Base-by-base conservation (phyloP, 345 rosid genomes). In the Eucalyptus caleyi region DNA sequence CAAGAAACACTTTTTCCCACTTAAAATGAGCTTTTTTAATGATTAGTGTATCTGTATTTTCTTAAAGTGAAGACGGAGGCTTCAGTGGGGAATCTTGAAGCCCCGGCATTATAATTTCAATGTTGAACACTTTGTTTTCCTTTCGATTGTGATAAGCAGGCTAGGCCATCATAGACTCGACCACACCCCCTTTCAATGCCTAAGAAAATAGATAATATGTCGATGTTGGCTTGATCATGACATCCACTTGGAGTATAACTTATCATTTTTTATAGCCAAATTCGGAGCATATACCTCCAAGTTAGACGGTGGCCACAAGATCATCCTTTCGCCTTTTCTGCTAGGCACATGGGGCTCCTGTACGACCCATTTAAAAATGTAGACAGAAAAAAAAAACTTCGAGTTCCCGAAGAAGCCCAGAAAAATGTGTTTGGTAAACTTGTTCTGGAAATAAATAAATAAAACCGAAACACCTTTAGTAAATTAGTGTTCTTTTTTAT, bases 351-450 rank as follows among this genome's bases (percentile, higher is more conserved):
- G 83, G 45, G 23, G 45, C 45, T 72, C 42, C 27, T 37, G 45
- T 10, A 9, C 27, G 12, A 72, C 45, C 12, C 27, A 72, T 72
- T 72, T 19, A 11, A 72, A 7, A 72, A 72, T 72, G 44, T 9
- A 7, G n/a, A n/a, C n/a, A n/a, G n/a, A n/a, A n/a, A n/a, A n/a
- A 34, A 72, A 72, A 16, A 72, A 37, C 27, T 18, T 72, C 12
- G 45, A 72, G 45, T n/a, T n/a, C n/a, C 9, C 1, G 2, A 44
- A 44, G 9, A 7, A 7, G 8, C 2, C 1, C 9, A 44, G 9
- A 44, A 44, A 44, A 44, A 44, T 44, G 2, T 44, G 2, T 44
- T 44, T 44, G 45, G 3, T 44, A 44, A 44, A 44, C 45, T 44
- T 44, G 9, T 44, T 44, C 45, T 44, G 2, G 9, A 9, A 44